These are phyloP conservation scores for Rhizoclosmatium sp. DNA, from an alignment of 192 early-diverging fungal species.

Conservation along the genomic window DNA sequence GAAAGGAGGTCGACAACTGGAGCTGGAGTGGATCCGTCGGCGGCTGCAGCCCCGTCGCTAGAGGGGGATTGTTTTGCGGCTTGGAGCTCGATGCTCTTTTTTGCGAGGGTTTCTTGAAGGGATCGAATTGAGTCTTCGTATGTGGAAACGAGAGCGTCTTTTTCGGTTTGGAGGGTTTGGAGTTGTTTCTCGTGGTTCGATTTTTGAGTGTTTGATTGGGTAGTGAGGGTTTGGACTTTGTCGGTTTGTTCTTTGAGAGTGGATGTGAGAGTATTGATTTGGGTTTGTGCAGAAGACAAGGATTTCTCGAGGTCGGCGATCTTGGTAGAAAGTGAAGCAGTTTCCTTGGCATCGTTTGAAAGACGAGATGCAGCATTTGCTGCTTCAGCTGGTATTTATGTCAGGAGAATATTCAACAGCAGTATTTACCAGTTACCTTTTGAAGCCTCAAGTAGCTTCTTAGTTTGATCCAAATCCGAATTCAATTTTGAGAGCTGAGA, in stretches of 20 bases:
- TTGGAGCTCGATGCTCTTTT: constrained; percentile 25
- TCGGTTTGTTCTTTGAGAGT: neutral
- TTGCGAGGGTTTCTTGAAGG: constrained; percentile 32
- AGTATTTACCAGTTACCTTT: neutral
- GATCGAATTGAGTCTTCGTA: constrained; percentile 11
- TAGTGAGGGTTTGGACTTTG: neutral
- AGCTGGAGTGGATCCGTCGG: neutral
- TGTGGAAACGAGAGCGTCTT: constrained; percentile 10
- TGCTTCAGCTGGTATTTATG: constrained; percentile 4
- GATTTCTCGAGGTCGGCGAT: neutral
- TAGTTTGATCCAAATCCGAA: neutral
- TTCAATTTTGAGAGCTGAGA: neutral
- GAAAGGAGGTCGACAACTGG: neutral
- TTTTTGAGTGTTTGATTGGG: constrained; percentile 13
- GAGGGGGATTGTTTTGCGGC: neutral
- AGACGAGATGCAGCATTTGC: neutral
- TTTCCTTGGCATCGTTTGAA: neutral
- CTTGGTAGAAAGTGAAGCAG: neutral
- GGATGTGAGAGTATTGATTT: neutral
- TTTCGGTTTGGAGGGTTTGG: constrained; percentile 12
- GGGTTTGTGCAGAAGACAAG: neutral
- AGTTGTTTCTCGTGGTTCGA: constrained; percentile 3
- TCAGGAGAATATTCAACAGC: neutral
- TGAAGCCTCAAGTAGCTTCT: neutral
- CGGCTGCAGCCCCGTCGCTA: neutral